phyloP scores from a whole-genome alignment of 176 grass and related monocot genomes.

The Aechmea fasciata region DNA sequence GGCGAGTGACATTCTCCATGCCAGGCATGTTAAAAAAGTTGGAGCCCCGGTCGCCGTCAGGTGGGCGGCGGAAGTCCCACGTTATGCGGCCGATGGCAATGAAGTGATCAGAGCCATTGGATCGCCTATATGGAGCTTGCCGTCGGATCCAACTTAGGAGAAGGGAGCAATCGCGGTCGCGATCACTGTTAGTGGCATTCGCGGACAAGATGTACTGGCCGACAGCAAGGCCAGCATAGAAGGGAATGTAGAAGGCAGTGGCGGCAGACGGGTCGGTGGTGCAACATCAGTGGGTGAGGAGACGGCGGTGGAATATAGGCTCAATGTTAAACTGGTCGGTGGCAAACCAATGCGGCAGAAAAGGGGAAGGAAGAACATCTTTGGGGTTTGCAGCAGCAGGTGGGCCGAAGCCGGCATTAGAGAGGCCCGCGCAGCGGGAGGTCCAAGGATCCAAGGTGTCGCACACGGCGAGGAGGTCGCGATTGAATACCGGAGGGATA shows the following conservation, averaged over 20 bases:
- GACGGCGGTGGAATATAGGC: conserved; percentile 61
- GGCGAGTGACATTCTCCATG: conserved; percentile 69
- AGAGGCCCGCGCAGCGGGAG: conserved; percentile 47
- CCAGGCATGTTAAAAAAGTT: conserved; percentile 52
- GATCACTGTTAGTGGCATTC: conserved; percentile 34
- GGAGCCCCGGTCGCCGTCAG: conserved; percentile 49
- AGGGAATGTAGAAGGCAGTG: conserved; percentile 63
- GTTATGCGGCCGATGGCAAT: conserved; percentile 69
- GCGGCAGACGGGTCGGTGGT: conserved; percentile 45
- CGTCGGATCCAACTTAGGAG: conserved; percentile 56
- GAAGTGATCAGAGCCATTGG: conserved; percentile 80
- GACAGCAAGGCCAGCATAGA: conserved; percentile 73
- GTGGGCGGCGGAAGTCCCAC: conserved; percentile 79
- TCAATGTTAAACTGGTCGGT: conserved; percentile 82
- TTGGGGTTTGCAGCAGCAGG: conserved; percentile 10
- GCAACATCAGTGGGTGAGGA: conserved; percentile 69
- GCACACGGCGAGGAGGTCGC: conserved; percentile 54
- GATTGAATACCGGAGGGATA: conserved; percentile 62
- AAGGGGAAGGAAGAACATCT: conserved; percentile 16
- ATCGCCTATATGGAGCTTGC: conserved; percentile 38
- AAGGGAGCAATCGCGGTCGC: conserved; percentile 35
- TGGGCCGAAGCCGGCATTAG: conserved; percentile 46
- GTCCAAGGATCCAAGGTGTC: conserved; percentile 51
- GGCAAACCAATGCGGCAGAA: conserved; percentile 49
- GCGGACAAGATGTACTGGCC: conserved; percentile 64